phyloP scores from a whole-genome alignment of 129 eudicot species.

The Apium graveolens region DNA sequence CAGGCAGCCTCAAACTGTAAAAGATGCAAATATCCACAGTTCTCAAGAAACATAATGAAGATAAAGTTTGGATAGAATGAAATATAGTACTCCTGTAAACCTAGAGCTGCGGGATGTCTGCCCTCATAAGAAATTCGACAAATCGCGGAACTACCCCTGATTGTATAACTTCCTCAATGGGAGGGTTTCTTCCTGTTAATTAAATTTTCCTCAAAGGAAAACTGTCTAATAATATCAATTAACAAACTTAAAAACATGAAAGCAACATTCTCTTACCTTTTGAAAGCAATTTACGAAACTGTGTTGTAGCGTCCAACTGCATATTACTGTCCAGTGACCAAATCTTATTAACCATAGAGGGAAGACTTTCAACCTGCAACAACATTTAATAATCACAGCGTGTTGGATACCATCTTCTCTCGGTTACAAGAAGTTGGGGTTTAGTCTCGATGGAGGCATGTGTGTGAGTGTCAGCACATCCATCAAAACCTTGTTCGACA shows the following conservation, averaged over 20 bases:
- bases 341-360: too few species aligned
- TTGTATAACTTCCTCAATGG: slow-evolving; percentile 86
- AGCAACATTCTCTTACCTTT: slow-evolving; percentile 38
- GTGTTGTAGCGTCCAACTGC: slow-evolving; percentile 88
- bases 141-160: slow-evolving; percentile 92
- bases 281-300: slow-evolving; percentile 81
- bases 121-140: slow-evolving; percentile 71
- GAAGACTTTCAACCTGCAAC: too few species aligned
- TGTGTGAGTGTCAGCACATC: too few species aligned
- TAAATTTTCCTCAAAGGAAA: neutral
- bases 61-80: neutral
- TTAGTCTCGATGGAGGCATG: too few species aligned
- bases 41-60: neutral
- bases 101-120: slow-evolving; percentile 86
- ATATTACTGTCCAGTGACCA: slow-evolving; percentile 48
- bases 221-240: neutral
- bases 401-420: too few species aligned
- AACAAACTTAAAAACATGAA: slow-evolving; percentile 10
- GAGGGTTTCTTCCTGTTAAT: slow-evolving; percentile 66
- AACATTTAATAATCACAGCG: too few species aligned
- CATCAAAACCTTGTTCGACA: too few species aligned
- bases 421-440: too few species aligned
- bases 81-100: slow-evolving; percentile 25
- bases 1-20: slow-evolving; percentile 92
- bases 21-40: neutral